Evolutionary conservation across 768 basidiomycete genomes (phyloP).

Genomic region (Rhodosporidiobolus odoratus): DNA sequence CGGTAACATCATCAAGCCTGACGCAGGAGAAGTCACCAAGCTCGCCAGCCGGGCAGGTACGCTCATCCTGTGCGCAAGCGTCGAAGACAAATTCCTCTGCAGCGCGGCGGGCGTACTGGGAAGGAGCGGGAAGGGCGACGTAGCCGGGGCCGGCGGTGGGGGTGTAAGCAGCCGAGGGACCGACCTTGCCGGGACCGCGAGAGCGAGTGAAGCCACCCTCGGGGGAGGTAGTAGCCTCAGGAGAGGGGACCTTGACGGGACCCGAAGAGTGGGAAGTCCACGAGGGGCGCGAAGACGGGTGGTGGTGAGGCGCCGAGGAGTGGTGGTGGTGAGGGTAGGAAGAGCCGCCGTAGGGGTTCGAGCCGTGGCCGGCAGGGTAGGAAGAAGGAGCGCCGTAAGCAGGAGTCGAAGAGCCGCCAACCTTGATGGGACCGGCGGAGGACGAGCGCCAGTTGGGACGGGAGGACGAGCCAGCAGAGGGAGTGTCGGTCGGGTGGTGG

Average conservation of each 20-base stretch:
- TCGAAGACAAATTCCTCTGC: constrained; percentile 37
- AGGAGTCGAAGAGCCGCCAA: constrained; percentile 5
- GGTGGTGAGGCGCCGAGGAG: constrained; percentile 8
- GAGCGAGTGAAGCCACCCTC: constrained; percentile 1
- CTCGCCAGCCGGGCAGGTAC: constrained; percentile 23
- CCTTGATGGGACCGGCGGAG: constrained; percentile 17
- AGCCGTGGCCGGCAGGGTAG: not conserved
- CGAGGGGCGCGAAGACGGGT: not conserved
- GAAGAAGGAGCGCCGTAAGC: not conserved
- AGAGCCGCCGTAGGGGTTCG: not conserved
- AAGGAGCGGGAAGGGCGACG: constrained; percentile 20
- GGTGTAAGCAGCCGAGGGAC: constrained; percentile 11
- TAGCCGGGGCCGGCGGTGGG: constrained; percentile 8
- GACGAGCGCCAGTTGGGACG: not conserved
- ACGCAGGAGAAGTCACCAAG: constrained; percentile 36
- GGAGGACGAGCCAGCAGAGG: not conserved
- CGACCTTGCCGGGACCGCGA: constrained; percentile 14
- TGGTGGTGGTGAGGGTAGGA: not conserved
- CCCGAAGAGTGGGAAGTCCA: not conserved
- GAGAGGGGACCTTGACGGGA: not conserved
- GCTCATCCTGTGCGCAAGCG: constrained; percentile 34
- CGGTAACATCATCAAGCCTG: constrained; percentile 34
- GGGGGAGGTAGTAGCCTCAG: not conserved
- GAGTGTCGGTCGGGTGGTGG: not conserved
- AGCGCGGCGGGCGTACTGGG: constrained; percentile 17